Evolutionary conservation across 1,284 basidiomycete genomes (phyloP).

Genomic region (Pascua sp.): DNA sequence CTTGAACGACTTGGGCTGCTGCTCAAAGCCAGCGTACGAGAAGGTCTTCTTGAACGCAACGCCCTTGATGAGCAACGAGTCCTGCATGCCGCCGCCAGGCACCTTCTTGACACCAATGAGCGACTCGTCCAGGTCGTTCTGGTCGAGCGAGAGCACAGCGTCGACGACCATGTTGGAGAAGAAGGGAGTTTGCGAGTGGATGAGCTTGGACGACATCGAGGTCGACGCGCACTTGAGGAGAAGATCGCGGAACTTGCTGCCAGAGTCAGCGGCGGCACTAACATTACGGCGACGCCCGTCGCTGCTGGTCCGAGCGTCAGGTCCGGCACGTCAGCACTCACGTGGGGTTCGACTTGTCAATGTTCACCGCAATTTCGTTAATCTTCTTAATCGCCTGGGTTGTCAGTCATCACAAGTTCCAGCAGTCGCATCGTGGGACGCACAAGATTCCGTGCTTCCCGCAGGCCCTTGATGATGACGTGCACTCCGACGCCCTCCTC

Average conservation of each 20-base stretch:
- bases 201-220: slow-evolving; percentile 99
- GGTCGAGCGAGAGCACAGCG: slow-evolving; percentile 88
- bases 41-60: slow-evolving; percentile 99
- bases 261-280: neutral
- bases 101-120: slow-evolving; percentile 99
- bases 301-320: too few relatives aligned
- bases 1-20: slow-evolving; percentile 92
- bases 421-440: slow-evolving; percentile 29
- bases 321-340: slow-evolving; percentile 51
- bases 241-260: slow-evolving; percentile 84
- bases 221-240: slow-evolving; percentile 95
- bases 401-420: neutral
- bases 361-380: slow-evolving; percentile 81
- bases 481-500: slow-evolving; percentile 98
- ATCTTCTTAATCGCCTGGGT: slow-evolving; percentile 77
- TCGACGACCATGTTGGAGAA: slow-evolving; percentile 99
- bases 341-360: slow-evolving; percentile 88
- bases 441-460: slow-evolving; percentile 82
- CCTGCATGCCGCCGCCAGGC: slow-evolving; percentile 97
- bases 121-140: slow-evolving; percentile 89
- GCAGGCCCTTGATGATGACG: slow-evolving; percentile 95
- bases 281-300: neutral
- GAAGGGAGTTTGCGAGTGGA: slow-evolving; percentile 98
- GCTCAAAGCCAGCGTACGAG: slow-evolving; percentile 98
- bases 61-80: slow-evolving; percentile 80